These are phyloP conservation scores for Emergomyces orientalis DNA, from an alignment of 2,329 filamentous ascomycete genomes.

Conservation along the genomic window DNA sequence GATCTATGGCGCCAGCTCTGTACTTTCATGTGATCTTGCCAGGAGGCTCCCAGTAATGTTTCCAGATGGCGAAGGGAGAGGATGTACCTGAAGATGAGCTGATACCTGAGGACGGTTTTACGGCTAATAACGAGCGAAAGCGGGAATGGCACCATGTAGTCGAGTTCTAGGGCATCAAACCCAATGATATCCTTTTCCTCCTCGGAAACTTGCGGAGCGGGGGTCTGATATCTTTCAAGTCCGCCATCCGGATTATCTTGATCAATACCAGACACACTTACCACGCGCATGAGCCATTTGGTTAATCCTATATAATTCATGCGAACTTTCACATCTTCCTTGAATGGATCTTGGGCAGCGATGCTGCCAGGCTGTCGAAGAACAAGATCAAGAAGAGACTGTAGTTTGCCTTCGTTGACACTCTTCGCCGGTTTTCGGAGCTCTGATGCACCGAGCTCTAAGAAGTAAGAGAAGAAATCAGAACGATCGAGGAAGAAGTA, in stretches of 20 bases:
- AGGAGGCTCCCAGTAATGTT: constrained; percentile 72
- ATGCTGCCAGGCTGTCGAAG: constrained; percentile 93
- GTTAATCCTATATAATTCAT: constrained; percentile 94
- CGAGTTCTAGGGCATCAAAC: constrained; percentile 85
- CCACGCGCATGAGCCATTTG: constrained; percentile 89
- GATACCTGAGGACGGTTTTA: constrained; percentile 94
- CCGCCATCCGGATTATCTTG: constrained; percentile 58
- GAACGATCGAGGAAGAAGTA: constrained; percentile 98
- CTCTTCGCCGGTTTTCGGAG: constrained; percentile 78
- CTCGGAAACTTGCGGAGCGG: constrained; percentile 53
- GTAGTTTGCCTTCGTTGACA: constrained; percentile 87
- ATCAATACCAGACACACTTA: constrained; percentile 92
- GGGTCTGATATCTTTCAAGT: constrained; percentile 62
- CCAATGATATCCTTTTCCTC: constrained; percentile 80
- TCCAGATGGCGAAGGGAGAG: constrained; percentile 84
- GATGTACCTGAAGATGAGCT: constrained; percentile 89
- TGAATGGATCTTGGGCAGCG: constrained; percentile 90
- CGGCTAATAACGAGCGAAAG: constrained; percentile 90
- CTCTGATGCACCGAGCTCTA: constrained; percentile 83
- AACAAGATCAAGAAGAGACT: constrained; percentile 90
- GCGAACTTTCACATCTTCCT: constrained; percentile 93
- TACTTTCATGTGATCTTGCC: constrained; percentile 80
- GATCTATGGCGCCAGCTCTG: constrained; percentile 75
- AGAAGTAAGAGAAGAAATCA: constrained; percentile 96
- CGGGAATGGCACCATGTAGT: constrained; percentile 90